These are phyloP conservation scores for Metarhizium rileyi DNA, from an alignment of 2,329 filamentous ascomycete species.

Conservation along the genomic window DNA sequence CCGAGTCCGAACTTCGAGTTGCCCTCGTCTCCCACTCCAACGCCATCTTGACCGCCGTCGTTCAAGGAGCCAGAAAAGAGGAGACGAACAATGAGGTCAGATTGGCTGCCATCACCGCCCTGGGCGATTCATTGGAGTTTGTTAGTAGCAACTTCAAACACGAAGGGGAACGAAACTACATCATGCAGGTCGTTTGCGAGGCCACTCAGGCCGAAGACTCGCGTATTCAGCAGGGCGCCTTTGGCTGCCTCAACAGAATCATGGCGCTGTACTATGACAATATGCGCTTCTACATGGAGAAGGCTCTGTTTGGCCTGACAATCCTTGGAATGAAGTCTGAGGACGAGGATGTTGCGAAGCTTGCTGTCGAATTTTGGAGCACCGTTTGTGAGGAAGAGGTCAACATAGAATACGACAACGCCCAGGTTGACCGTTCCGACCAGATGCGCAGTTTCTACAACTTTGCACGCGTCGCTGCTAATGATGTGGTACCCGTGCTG, in stretches of 20 bases:
- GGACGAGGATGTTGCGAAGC: conserved; percentile 95
- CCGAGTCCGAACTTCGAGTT: conserved; percentile 76
- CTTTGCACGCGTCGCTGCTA: conserved; percentile 85
- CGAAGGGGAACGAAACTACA: conserved; percentile 98
- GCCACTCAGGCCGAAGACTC: conserved; percentile 88
- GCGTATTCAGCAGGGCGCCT: conserved; percentile 89
- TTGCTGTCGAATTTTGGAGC: conserved; percentile 99
- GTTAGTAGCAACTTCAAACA: conserved; percentile 98
- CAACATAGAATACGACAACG: conserved; percentile 94
- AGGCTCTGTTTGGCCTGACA: conserved; percentile 92
- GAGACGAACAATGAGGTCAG: conserved; percentile 87
- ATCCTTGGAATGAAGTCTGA: conserved; percentile 98
- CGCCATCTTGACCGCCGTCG: conserved; percentile 92
- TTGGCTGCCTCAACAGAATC: conserved; percentile 95
- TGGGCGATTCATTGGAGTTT: conserved; percentile 95
- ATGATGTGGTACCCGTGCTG: conserved; percentile 89
- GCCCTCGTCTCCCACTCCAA: conserved; percentile 83
- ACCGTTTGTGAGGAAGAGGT: conserved; percentile 99
- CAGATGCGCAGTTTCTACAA: conserved; percentile 91
- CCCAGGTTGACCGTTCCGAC: conserved; percentile 61
- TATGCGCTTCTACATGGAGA: conserved; percentile 99
- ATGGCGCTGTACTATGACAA: conserved; percentile 99
- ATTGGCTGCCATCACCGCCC: conserved; percentile 82
- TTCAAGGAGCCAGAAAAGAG: conserved; percentile 94
- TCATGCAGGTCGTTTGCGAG: conserved; percentile 99